Evolutionary conservation across 192 early-diverging fungal species (phyloP), one percentile per base, ranked within the genome.

Genomic region (Linnemannia elongata): DNA sequence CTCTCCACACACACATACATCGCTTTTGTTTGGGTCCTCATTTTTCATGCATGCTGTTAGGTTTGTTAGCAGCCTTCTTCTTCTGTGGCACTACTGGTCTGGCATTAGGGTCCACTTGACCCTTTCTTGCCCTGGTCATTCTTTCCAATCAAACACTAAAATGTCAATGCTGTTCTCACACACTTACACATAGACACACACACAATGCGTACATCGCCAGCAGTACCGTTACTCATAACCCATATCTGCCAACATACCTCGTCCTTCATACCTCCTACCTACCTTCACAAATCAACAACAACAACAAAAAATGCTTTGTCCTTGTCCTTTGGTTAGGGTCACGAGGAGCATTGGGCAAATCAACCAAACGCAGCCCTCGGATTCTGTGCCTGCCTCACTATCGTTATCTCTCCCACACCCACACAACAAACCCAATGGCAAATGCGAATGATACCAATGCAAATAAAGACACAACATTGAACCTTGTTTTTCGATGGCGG

Each of bases 171-270:
- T 72, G 70, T 42, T 38, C 70, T 36, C 70, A 72, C 70, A 72
- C 70, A n/a, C 69, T n/a, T n/a, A 71, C 27, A 69, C 33, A 69
- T 30, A 44, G 42, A 44, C n/a, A n/a, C n/a, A n/a, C 70, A 72
- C 70, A 72, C 70, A n/a, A 2, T 45, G 22, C 69, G 17, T 42
- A 38, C 38, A 41, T 35, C 7, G 22, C 18, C 39, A 1, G 39
- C 20, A 22, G 41, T 72, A 72, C 70, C 35, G 70, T 42, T 42
- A 72, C 41, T 42, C 70, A 72, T 70, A 15, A 1, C n/a, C 33
- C 66, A 13, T 33, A 45, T 69, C 68, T 38, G 66, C 35, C 55
- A 57, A 57, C 55, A 57, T 66, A 66, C 30, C 60, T 66, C 60
- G 12, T 15, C 13, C 3, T 66, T 66, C 27, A 66, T 66, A 66